Percentiles rank a stretch among this genome's conserved stretches.
These are phyloP conservation scores for Fomitopsis palustris DNA, from an alignment of 1,284 basidiomycete genomes.

Conservation along the genomic window DNA sequence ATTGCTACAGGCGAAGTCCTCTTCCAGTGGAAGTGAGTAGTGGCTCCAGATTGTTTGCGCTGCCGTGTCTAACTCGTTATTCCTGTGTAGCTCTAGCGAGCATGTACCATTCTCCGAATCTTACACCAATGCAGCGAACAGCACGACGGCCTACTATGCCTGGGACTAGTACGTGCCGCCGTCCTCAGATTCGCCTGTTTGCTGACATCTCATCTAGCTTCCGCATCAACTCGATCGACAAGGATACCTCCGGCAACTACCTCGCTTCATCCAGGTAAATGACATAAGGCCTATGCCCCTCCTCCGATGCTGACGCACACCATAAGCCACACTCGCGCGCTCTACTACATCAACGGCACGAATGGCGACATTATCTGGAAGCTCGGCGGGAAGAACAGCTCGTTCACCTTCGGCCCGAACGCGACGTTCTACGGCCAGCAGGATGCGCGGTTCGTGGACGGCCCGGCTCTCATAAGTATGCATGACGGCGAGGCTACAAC, in stretches of 20 bases:
- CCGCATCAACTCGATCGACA: constrained; percentile 1
- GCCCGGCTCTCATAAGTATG: neutral
- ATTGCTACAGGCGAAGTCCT: neutral
- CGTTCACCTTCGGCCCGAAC: neutral
- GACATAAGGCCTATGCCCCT: neutral
- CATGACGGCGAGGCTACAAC: neutral
- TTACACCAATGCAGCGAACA: neutral
- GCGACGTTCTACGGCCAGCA: constrained; percentile 1
- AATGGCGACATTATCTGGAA: neutral
- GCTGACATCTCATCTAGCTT: neutral
- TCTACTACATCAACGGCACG: neutral
- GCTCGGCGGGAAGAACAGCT: neutral
- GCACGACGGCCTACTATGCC: neutral
- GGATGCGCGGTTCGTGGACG: neutral
- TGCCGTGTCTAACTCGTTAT: neutral
- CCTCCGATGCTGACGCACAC: neutral
- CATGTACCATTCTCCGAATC: neutral
- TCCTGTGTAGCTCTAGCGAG: neutral
- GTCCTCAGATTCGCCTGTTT: neutral
- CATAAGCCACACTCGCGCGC: neutral
- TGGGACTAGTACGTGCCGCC: neutral
- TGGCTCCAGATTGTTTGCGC: neutral
- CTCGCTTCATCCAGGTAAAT: neutral
- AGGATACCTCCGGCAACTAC: neutral
- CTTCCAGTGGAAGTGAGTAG: neutral